These are phyloP conservation scores for Quercus engelmannii DNA, from an alignment of 306 rosid species.

Conservation along the genomic window DNA sequence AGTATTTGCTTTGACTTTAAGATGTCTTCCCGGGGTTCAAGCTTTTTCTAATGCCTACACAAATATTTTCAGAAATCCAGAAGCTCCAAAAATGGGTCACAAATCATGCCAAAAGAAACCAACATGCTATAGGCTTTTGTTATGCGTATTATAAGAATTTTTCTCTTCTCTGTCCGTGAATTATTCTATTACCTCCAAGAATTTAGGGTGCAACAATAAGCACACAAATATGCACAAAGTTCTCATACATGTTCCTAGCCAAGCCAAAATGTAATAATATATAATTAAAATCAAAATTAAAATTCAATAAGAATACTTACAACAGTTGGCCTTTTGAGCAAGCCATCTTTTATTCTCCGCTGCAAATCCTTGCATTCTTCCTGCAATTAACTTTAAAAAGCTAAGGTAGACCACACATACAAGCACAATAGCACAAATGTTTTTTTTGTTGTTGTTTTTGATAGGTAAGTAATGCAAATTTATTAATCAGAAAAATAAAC, in stretches of 20 bases:
- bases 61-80: no score
- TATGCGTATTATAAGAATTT: neutral
- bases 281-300: neutral
- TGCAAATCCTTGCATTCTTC: slow-evolving; percentile 77
- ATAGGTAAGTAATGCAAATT: no score
- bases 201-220: neutral
- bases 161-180: slow-evolving; percentile 18
- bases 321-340: slow-evolving; percentile 54
- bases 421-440: slow-evolving; percentile 13
- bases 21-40: no score
- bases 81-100: no score
- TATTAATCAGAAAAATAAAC: no score
- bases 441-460: no score
- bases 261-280: slow-evolving; percentile 1
- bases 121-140: neutral
- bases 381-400: slow-evolving; percentile 40
- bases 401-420: slow-evolving; percentile 17
- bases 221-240: neutral
- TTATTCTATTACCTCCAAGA: neutral
- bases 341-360: slow-evolving; percentile 61
- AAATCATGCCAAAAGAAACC: neutral
- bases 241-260: neutral
- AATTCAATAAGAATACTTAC: slow-evolving; percentile 40
- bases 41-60: no score
- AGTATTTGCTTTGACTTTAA: no score